Conservation (phyloP, 345 rosid species). For the Aethionema arabicum region DNA sequence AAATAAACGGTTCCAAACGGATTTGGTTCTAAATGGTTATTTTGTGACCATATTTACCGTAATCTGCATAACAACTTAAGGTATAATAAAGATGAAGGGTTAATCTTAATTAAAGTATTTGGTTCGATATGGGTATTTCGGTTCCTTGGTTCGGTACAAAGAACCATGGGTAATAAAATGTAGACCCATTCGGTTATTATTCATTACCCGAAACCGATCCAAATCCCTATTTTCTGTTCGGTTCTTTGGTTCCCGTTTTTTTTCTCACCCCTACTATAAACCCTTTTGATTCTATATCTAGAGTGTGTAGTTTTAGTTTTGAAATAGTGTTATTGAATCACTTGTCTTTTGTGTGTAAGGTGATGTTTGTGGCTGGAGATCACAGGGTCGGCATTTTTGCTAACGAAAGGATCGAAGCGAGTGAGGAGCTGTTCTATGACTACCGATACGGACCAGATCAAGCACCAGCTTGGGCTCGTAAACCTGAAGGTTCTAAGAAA, state of each 20-base stretch:
- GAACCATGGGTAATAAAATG: too few species aligned
- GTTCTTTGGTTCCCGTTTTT: neutral
- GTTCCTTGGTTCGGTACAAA: too few species aligned
- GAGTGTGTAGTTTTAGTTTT: constrained; percentile 17
- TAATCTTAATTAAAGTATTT: too few species aligned
- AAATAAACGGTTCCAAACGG: too few species aligned
- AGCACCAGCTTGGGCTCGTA: constrained; percentile 97
- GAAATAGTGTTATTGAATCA: neutral
- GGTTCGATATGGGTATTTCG: too few species aligned
- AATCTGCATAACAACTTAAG: too few species aligned
- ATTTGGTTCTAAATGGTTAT: too few species aligned
- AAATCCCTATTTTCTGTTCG: too few species aligned
- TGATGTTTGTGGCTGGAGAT: constrained; percentile 98
- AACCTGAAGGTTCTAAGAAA: constrained; percentile 85
- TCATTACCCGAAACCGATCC: too few species aligned
- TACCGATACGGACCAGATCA: constrained; percentile 96
- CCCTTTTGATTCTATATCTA: neutral
- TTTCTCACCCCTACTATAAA: constrained; percentile 2
- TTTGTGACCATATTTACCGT: too few species aligned
- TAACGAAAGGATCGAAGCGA: constrained; percentile 86
- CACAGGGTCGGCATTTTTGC: constrained; percentile 97
- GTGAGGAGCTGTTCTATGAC: constrained; percentile 95
- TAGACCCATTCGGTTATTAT: too few species aligned
- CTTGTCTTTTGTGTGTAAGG: constrained; percentile 41
- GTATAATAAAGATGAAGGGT: too few species aligned